A percentile compares a stretch with the other conserved stretches of the same genome.
Conservation (phyloP, 1,284 basidiomycete species). For the Cutaneotrichosporon mucoides region DNA sequence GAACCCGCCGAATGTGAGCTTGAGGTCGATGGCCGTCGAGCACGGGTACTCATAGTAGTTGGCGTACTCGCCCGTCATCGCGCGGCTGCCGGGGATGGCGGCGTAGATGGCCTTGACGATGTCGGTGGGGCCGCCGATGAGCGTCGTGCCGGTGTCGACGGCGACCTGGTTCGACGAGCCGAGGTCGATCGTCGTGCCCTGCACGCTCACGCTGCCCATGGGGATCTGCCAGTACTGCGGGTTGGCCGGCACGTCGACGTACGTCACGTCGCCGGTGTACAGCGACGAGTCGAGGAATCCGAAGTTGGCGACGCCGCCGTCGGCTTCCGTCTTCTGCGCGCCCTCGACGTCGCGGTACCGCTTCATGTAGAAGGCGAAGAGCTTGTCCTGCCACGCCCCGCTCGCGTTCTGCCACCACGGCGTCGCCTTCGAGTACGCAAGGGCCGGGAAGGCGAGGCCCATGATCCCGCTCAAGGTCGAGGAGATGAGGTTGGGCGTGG, state of each 20-base stretch:
- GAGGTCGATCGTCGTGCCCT: conserved; percentile 48
- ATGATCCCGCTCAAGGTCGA: conserved; percentile 51
- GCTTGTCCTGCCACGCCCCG: conserved; percentile 58
- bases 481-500: conserved; percentile 45
- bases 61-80: conserved; percentile 61
- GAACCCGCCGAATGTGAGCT: conserved; percentile 67
- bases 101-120: conserved; percentile 65
- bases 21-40: conserved; percentile 60
- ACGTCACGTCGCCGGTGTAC: conserved; percentile 77
- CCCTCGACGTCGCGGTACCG: conserved; percentile 61
- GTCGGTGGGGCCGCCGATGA: conserved; percentile 73
- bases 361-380: conserved; percentile 79
- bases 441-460: conserved; percentile 51
- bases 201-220: conserved; percentile 46
- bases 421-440: conserved; percentile 50
- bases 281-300: conserved; percentile 57
- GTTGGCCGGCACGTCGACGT: conserved; percentile 55
- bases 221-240: conserved; percentile 48
- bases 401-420: conserved; percentile 58
- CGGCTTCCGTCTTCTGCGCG: conserved; percentile 54
- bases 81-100: conserved; percentile 65
- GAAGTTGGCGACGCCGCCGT: conserved; percentile 74
- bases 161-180: conserved; percentile 43
- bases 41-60: conserved; percentile 76
- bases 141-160: conserved; percentile 77